Evolutionary conservation across 2,329 filamentous ascomycete species (phyloP).

Genomic region (Celoporthe dispersa): DNA sequence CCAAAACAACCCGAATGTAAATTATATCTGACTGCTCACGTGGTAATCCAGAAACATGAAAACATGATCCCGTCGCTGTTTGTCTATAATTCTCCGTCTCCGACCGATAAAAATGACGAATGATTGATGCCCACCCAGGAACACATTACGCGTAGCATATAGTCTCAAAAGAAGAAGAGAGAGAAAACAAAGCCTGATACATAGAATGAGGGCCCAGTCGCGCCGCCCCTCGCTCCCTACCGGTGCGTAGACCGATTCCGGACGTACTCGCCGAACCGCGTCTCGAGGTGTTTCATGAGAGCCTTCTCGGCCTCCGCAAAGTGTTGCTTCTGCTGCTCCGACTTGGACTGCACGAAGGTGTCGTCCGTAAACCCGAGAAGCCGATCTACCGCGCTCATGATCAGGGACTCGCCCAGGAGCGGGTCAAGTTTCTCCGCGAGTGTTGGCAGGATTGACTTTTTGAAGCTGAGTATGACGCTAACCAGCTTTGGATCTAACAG

Average conservation of each 20-base stretch:
- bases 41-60: not conserved
- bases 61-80: not conserved
- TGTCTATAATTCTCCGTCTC: not conserved
- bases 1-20: not conserved
- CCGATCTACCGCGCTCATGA: conserved; percentile 56
- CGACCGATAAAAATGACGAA: not conserved
- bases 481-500: conserved; percentile 47
- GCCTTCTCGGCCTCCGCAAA: conserved; percentile 39
- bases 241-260: conserved; percentile 6
- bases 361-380: conserved; percentile 52
- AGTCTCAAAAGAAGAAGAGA: not conserved
- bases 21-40: not conserved
- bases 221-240: not conserved
- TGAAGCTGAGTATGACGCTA: conserved; percentile 49
- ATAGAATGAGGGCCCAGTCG: not conserved
- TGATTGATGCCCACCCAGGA: not conserved
- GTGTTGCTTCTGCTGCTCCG: conserved; percentile 36
- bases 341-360: conserved; percentile 40
- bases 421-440: conserved; percentile 47
- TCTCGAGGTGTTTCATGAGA: conserved; percentile 36
- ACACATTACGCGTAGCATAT: not conserved
- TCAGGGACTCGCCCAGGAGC: conserved; percentile 49
- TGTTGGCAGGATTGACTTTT: conserved; percentile 49
- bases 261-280: conserved; percentile 33
- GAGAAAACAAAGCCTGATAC: not conserved